These are phyloP conservation scores for Boechera retrofracta DNA, from an alignment of 345 rosid genomes.

Conservation along the genomic window DNA sequence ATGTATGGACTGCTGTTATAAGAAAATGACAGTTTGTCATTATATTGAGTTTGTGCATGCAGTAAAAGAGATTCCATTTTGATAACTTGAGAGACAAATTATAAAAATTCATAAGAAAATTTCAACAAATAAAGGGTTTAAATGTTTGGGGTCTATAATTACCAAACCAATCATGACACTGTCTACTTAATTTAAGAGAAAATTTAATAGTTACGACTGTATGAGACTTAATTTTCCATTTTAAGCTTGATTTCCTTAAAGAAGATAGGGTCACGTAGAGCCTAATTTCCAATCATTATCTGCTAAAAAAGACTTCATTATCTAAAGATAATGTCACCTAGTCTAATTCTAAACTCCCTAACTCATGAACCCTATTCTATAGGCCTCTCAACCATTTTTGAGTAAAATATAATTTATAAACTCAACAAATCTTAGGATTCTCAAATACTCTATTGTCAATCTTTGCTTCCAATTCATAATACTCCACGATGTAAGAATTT, in stretches of 20 bases:
- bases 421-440: constrained; percentile 29
- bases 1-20: constrained; percentile 32
- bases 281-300: constrained; percentile 34
- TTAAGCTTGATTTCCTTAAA: background rate
- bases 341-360: constrained; percentile 18
- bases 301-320: constrained; percentile 16
- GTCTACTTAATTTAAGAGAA: background rate
- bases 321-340: constrained; percentile 6
- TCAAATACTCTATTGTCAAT: constrained; percentile 9
- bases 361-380: constrained; percentile 17
- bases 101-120: background rate
- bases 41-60: constrained; percentile 35
- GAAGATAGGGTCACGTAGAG: constrained; percentile 25
- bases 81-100: background rate
- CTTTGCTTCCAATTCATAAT: background rate
- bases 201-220: background rate
- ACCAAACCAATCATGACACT: constrained; percentile 10
- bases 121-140: background rate
- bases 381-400: constrained; percentile 4
- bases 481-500: too few species aligned
- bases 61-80: constrained; percentile 28
- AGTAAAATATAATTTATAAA: constrained; percentile 15
- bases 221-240: constrained; percentile 1
- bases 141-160: background rate
- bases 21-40: constrained; percentile 42